Evolutionary conservation across 1,139 yeast genomes (phyloP).

Genomic region (Pichia sp.): DNA sequence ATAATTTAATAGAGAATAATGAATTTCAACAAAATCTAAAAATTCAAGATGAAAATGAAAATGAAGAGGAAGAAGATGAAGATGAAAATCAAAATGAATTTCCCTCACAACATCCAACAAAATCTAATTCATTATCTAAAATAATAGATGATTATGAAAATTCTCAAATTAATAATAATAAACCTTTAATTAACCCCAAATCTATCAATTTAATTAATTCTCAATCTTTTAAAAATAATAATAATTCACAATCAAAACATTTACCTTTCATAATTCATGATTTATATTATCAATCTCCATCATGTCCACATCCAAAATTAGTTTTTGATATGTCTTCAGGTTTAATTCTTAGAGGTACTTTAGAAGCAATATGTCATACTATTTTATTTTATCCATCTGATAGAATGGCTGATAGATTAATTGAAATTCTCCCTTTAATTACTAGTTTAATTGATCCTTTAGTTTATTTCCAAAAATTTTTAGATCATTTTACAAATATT

Average conservation of each 20-base stretch:
- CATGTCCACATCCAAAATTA: constrained; percentile 66
- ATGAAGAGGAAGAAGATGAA: not conserved
- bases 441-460: constrained; percentile 54
- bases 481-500: constrained; percentile 12
- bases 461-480: constrained; percentile 35
- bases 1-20: not conserved
- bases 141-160: constrained; percentile 11
- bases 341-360: constrained; percentile 44
- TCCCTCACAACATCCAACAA: too few relatives aligned
- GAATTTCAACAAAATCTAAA: not conserved
- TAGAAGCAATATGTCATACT: constrained; percentile 72
- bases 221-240: not conserved
- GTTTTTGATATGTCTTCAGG: constrained; percentile 44
- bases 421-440: constrained; percentile 58
- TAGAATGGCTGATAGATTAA: constrained; percentile 30
- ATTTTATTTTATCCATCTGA: constrained; percentile 46
- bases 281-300: constrained; percentile 34
- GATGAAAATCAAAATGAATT: not conserved
- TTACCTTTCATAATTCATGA: constrained; percentile 13
- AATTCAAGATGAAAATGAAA: not conserved
- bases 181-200: not conserved
- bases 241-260: constrained; percentile 4
- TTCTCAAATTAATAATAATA: not conserved
- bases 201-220: too few relatives aligned
- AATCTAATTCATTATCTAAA: constrained; percentile 4